Evolutionary conservation across 768 basidiomycete genomes (phyloP).

Genomic region (Agaricus sinodeliciosus): DNA sequence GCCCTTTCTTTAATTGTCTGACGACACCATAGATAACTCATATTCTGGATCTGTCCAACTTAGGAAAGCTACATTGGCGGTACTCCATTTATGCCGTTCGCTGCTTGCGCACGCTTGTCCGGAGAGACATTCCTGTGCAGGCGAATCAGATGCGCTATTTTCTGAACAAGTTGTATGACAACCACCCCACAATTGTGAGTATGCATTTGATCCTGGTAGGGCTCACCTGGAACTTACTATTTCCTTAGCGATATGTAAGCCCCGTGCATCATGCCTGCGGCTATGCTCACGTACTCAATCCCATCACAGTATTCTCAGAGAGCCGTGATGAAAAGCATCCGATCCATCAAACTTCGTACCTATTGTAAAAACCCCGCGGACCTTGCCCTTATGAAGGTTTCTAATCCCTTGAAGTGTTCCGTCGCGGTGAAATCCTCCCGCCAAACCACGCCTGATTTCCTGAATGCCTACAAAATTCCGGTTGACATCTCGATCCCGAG

Average conservation of each 20-base stretch:
- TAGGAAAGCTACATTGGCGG: constrained; percentile 68
- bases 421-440: constrained; percentile 44
- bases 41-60: constrained; percentile 53
- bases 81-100: constrained; percentile 68
- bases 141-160: constrained; percentile 48
- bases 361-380: constrained; percentile 49
- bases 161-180: constrained; percentile 51
- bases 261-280: background rate
- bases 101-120: constrained; percentile 59
- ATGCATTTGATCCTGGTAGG: background rate
- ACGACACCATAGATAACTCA: constrained; percentile 15
- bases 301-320: constrained; percentile 55
- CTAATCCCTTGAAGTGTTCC: constrained; percentile 58
- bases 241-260: constrained; percentile 52
- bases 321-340: constrained; percentile 69
- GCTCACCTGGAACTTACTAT: background rate
- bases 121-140: constrained; percentile 52
- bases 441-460: constrained; percentile 47
- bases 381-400: constrained; percentile 52
- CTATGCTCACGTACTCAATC: background rate
- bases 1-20: background rate
- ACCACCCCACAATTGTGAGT: constrained; percentile 62
- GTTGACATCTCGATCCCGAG: constrained; percentile 28
- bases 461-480: constrained; percentile 49
- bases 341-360: constrained; percentile 78